Evolutionary conservation across 257 asterid genomes (phyloP).

Genomic region (Paulownia fortunei): DNA sequence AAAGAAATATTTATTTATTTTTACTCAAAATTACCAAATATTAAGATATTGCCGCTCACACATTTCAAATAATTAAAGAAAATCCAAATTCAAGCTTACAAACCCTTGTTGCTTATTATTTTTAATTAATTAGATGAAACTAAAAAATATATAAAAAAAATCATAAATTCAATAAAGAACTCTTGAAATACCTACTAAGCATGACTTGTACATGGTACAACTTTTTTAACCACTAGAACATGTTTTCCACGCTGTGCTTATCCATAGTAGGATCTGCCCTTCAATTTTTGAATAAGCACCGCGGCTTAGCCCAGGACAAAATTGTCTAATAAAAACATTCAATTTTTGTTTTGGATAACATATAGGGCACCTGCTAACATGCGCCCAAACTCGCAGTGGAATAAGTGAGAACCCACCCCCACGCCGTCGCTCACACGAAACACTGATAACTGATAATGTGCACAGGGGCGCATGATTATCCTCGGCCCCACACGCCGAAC

Average conservation of each 20-base stretch:
- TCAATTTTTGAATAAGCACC: slow-evolving; percentile 8
- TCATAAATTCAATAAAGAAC: neutral
- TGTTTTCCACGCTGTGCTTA: neutral
- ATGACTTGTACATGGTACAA: neutral
- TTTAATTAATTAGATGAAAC: no score
- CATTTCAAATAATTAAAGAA: no score
- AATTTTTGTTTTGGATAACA: neutral
- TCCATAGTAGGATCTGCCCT: neutral
- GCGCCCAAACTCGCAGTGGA: neutral
- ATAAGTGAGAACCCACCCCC: neutral
- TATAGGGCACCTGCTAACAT: neutral
- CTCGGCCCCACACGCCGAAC: slow-evolving; percentile 29
- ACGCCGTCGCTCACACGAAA: slow-evolving; percentile 18
- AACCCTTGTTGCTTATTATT: no score
- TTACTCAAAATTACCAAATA: no score
- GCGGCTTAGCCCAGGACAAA: slow-evolving; percentile 1
- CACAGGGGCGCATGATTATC: slow-evolving; percentile 1
- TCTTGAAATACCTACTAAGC: neutral
- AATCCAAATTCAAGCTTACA: no score
- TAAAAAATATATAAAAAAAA: neutral
- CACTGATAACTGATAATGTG: slow-evolving; percentile 8
- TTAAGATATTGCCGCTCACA: no score
- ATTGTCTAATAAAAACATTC: neutral
- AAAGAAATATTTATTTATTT: no score
- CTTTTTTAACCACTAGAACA: neutral